Evolutionary conservation across 345 rosid species (phyloP).

Genomic region (Aquilaria malaccensis): DNA sequence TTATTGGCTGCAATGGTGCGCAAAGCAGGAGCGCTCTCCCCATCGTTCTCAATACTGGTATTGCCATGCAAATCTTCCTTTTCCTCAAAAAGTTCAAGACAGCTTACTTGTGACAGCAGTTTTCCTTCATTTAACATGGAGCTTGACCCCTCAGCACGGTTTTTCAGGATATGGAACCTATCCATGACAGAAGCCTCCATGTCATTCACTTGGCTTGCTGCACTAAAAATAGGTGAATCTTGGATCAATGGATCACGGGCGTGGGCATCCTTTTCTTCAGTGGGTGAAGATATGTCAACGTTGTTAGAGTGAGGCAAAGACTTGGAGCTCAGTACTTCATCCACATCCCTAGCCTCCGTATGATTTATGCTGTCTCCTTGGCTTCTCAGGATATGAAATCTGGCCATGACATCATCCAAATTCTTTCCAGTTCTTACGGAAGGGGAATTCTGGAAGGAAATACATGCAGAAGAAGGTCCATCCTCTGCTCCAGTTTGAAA

Average conservation of each 20-base stretch:
- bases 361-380: slow-evolving; percentile 15
- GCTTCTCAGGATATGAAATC: slow-evolving; percentile 41
- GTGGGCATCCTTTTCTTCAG: slow-evolving; percentile 18
- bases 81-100: slow-evolving; percentile 14
- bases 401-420: slow-evolving; percentile 46
- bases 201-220: slow-evolving; percentile 15
- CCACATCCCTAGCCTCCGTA: slow-evolving; percentile 10
- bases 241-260: slow-evolving; percentile 4
- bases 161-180: slow-evolving; percentile 36
- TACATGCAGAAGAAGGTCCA: slow-evolving; percentile 2
- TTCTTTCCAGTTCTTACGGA: slow-evolving; percentile 13
- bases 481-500: slow-evolving; percentile 6
- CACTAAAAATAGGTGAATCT: slow-evolving; percentile 10
- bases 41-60: slow-evolving; percentile 12
- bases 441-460: slow-evolving; percentile 20
- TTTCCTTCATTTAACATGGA: slow-evolving; percentile 16
- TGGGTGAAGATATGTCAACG: slow-evolving; percentile 20
- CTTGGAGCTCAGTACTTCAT: slow-evolving; percentile 11
- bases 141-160: slow-evolving; percentile 21
- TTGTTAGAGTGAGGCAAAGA: slow-evolving; percentile 7
- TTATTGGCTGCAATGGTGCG: neutral
- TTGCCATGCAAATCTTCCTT: slow-evolving; percentile 5
- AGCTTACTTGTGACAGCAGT: slow-evolving; percentile 10
- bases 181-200: slow-evolving; percentile 34
- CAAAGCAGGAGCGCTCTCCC: slow-evolving; percentile 3